Conservation (phyloP, 179 eudicot species). For the Kewa caespitosa region DNA sequence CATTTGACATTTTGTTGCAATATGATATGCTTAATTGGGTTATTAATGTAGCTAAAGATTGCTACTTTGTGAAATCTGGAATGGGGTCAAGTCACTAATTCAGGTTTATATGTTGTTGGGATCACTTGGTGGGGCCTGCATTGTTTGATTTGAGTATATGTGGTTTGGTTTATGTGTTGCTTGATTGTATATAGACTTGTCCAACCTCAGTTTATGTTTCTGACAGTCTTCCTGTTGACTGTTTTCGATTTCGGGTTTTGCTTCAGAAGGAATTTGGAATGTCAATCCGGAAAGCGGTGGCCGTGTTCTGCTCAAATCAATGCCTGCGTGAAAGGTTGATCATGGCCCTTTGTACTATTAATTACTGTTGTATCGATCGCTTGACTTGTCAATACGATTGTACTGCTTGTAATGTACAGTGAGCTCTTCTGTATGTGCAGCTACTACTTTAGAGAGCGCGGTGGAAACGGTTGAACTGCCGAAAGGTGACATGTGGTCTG, state of each 20-base stretch:
- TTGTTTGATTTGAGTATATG: neutral
- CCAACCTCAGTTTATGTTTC: neutral
- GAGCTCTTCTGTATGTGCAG: conserved; percentile 15
- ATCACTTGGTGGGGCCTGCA: neutral
- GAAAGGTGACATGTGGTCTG: conserved; percentile 86
- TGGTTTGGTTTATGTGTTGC: neutral
- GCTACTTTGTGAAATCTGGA: neutral
- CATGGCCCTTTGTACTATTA: conserved; percentile 5
- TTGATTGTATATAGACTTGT: neutral
- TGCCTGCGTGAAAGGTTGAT: conserved; percentile 55
- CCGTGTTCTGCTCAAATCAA: conserved; percentile 25
- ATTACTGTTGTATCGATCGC: neutral
- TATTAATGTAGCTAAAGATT: neutral
- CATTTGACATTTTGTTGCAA: neutral
- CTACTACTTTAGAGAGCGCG: conserved; percentile 27
- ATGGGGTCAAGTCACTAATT: neutral
- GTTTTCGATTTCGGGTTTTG: neutral
- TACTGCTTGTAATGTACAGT: neutral
- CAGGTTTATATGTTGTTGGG: neutral
- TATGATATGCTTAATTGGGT: neutral
- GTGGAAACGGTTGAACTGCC: conserved; percentile 42
- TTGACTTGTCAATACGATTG: neutral
- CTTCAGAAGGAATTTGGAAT: conserved; percentile 43
- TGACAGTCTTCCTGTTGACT: neutral
- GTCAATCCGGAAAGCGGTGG: conserved; percentile 34